Conservation (phyloP, 805 yeast species). For the Pichia heedii region DNA sequence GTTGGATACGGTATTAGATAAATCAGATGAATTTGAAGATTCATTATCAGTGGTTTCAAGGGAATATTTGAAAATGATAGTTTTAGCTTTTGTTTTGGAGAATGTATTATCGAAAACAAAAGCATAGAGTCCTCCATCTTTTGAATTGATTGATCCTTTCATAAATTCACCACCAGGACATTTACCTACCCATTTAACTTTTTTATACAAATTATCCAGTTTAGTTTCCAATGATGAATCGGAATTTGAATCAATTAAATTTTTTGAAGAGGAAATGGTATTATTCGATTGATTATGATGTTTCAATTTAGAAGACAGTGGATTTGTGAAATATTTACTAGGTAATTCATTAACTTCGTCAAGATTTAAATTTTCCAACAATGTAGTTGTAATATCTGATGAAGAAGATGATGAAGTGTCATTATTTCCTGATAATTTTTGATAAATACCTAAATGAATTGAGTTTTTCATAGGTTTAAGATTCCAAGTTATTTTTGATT, state of each 20-base stretch:
- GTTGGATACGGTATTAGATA: background rate
- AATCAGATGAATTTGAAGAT: background rate
- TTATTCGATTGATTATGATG: background rate
- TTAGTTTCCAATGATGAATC: constrained; percentile 39
- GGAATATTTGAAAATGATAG: constrained; percentile 54
- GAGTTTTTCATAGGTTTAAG: constrained; percentile 69
- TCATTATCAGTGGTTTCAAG: background rate
- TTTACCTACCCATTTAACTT: constrained; percentile 47
- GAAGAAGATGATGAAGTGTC: background rate
- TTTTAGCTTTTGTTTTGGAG: constrained; percentile 76
- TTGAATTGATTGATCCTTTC: constrained; percentile 53
- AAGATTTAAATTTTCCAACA: constrained; percentile 17
- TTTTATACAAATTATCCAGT: constrained; percentile 42
- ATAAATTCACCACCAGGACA: constrained; percentile 52
- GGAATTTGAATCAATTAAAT: constrained; percentile 2
- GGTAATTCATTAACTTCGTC: constrained; percentile 25
- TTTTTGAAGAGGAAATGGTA: background rate
- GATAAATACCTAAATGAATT: constrained; percentile 32
- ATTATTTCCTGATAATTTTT: constrained; percentile 10
- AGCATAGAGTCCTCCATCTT: constrained; percentile 65
- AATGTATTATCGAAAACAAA: constrained; percentile 89
- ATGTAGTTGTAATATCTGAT: constrained; percentile 1
- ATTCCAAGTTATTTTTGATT: constrained; percentile 65
- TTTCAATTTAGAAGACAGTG: background rate
- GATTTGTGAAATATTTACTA: constrained; percentile 19